These are phyloP conservation scores for Penicillium verhagenii DNA, from an alignment of 495 filamentous ascomycete species.

Conservation along the genomic window DNA sequence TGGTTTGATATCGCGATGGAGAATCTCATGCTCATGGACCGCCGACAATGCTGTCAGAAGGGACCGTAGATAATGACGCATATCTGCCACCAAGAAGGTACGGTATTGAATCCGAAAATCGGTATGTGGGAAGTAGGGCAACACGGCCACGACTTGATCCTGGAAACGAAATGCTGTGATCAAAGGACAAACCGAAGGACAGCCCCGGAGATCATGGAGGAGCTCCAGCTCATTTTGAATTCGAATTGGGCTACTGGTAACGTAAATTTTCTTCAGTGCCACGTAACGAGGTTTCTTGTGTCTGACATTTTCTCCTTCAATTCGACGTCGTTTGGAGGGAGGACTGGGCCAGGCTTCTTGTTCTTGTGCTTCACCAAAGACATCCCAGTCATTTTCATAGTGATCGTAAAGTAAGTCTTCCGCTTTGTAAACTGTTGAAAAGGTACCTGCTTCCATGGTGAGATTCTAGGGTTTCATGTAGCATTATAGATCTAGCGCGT, in stretches of 20 bases:
- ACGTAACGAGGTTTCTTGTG: conserved; percentile 68
- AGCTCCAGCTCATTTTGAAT: conserved; percentile 97
- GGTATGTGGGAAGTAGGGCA: conserved; percentile 92
- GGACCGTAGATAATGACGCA: conserved; percentile 83
- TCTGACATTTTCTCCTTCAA: conserved; percentile 32
- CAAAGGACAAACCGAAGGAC: conserved; percentile 81
- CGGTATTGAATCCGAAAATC: conserved; percentile 97
- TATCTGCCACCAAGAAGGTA: conserved; percentile 78
- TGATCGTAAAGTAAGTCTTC: conserved; percentile 88
- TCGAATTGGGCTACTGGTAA: conserved; percentile 86
- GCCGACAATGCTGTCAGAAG: conserved; percentile 81
- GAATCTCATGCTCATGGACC: conserved; percentile 78
- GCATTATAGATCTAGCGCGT: conserved; percentile 1
- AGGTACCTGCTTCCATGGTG: conserved; percentile 64
- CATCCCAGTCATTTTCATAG: conserved; percentile 86
- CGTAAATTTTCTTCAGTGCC: conserved; percentile 98
- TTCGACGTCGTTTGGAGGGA: conserved; percentile 49
- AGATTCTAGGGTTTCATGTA: not conserved
- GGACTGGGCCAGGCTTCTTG: conserved; percentile 62
- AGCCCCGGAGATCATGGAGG: conserved; percentile 84
- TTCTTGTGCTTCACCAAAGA: conserved; percentile 57
- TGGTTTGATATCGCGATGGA: conserved; percentile 99
- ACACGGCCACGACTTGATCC: conserved; percentile 91
- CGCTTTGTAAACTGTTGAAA: conserved; percentile 98
- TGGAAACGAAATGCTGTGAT: conserved; percentile 93